Conservation (phyloP, 257 asterid species). For the Solanum arcanum region DNA sequence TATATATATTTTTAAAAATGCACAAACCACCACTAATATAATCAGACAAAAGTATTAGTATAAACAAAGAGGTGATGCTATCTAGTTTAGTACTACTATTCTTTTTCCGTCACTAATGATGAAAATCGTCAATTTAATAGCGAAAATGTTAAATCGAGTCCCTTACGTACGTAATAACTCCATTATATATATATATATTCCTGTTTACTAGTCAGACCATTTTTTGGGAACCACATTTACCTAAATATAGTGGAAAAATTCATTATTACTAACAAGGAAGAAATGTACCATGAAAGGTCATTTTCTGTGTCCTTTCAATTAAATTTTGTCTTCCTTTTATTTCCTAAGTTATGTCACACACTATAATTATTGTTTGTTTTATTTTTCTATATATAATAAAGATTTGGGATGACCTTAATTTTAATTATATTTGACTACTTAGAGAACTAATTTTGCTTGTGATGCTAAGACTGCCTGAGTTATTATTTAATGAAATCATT, state of each 20-base stretch:
- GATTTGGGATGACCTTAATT: background rate
- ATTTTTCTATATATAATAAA: background rate
- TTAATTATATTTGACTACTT: too few relatives aligned
- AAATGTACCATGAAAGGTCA: background rate
- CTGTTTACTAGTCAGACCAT: background rate
- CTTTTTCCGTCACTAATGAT: background rate
- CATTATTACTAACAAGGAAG: background rate
- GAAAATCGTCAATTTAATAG: background rate
- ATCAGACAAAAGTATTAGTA: background rate
- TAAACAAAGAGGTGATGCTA: background rate
- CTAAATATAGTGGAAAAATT: background rate
- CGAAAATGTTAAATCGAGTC: background rate
- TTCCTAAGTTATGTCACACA: background rate
- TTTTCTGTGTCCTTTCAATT: background rate
- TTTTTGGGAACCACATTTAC: background rate
- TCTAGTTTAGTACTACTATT: background rate
- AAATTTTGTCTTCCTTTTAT: background rate
- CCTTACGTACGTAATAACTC: background rate
- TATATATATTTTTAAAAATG: background rate
- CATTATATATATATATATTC: background rate
- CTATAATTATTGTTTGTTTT: background rate
- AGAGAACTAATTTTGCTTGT: too few relatives aligned
- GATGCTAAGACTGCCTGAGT: background rate
- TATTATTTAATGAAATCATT: background rate
- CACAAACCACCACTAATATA: background rate